Percentiles rank a stretch among this genome's conserved stretches.
Conservation (phyloP, 2,329 filamentous ascomycete species). For the Ploettnerulaceae sp. region DNA sequence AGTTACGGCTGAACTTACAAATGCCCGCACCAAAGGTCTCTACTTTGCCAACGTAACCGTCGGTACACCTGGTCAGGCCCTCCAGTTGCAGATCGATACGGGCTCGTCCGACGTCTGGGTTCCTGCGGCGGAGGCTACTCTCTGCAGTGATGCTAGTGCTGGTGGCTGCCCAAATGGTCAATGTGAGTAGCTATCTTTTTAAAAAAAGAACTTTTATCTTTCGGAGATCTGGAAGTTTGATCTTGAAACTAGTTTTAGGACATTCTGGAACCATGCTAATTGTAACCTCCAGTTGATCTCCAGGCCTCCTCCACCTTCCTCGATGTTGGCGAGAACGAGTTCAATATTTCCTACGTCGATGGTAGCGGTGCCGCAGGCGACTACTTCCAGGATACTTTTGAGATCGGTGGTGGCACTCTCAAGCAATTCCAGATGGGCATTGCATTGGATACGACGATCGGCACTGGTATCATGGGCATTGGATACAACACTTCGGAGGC, state of each 20-base stretch:
- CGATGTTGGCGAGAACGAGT: constrained; percentile 40
- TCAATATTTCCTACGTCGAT: constrained; percentile 59
- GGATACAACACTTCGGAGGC: constrained; percentile 44
- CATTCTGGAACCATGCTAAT: neutral
- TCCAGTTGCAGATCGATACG: constrained; percentile 55
- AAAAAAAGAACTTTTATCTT: too few species aligned
- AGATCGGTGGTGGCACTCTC: constrained; percentile 46
- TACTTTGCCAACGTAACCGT: constrained; percentile 47
- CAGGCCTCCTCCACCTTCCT: constrained; percentile 45
- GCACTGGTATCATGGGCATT: constrained; percentile 54
- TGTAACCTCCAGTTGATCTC: constrained; percentile 41
- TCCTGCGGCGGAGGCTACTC: constrained; percentile 33
- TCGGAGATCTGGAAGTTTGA: constrained; percentile 1
- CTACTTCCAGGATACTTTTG: constrained; percentile 54
- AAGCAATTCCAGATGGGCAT: constrained; percentile 51
- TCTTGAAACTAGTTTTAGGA: neutral
- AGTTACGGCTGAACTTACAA: constrained; percentile 31
- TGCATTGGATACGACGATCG: constrained; percentile 44
- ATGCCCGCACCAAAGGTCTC: constrained; percentile 50
- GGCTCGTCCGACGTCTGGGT: constrained; percentile 62
- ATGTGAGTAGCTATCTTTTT: constrained; percentile 44
- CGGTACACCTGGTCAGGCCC: constrained; percentile 52
- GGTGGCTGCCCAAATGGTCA: constrained; percentile 42
- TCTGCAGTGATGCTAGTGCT: constrained; percentile 29
- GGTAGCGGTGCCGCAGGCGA: constrained; percentile 49